Evolutionary conservation across 2,329 filamentous ascomycete species (phyloP).

Genomic region (Neonectria hederae): DNA sequence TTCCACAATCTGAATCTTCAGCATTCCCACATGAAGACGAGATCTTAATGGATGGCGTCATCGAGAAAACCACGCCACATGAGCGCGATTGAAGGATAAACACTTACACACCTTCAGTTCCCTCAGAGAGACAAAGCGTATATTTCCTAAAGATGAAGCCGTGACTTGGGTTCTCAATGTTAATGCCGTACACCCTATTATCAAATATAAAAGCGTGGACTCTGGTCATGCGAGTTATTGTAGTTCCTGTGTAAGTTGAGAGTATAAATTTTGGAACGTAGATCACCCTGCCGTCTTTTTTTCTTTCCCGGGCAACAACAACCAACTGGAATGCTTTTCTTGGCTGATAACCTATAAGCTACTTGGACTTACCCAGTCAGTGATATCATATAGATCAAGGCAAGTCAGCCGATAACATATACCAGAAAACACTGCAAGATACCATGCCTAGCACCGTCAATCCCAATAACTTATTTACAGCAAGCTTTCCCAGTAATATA

Average conservation of each 20-base stretch:
- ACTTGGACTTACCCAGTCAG: too few species aligned
- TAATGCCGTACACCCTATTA: neutral
- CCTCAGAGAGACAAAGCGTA: neutral
- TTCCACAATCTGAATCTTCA: neutral
- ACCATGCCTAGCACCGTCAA: too few species aligned
- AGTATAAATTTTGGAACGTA: neutral
- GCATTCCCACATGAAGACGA: neutral
- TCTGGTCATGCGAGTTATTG: neutral
- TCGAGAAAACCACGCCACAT: neutral
- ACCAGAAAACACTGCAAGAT: too few species aligned
- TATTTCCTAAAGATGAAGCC: neutral
- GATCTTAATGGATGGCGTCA: neutral
- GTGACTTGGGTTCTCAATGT: neutral
- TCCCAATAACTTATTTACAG: too few species aligned
- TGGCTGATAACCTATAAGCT: too few species aligned
- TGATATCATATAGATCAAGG: too few species aligned
- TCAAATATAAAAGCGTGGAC: neutral
- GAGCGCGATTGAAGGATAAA: neutral
- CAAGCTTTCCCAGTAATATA: too few species aligned
- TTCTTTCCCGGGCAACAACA: neutral
- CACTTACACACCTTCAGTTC: too few species aligned
- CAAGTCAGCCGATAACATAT: too few species aligned
- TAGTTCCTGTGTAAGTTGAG: neutral
- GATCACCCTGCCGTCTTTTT: neutral
- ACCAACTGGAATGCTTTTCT: neutral